phyloP scores from a whole-genome alignment of 768 basidiomycete genomes.

The Hygrophoropsis aurantiaca region DNA sequence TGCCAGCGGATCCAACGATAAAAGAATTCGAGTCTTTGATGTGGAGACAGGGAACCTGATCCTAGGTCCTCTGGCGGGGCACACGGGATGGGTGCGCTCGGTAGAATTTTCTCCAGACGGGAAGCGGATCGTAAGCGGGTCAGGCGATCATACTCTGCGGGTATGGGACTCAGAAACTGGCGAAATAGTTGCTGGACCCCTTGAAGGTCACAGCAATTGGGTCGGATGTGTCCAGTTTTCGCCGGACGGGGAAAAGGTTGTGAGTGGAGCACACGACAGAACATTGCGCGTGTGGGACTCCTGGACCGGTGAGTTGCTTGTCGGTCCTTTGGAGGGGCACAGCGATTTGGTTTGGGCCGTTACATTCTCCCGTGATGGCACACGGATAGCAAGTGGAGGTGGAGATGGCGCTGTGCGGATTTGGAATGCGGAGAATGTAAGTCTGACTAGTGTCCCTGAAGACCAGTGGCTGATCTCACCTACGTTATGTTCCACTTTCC shows the following conservation, averaged over 20 bases:
- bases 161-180: conserved; percentile 1
- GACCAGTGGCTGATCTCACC: too few species aligned
- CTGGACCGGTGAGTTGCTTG: conserved; percentile 2
- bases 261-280: conserved; percentile 4
- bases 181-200: too few species aligned
- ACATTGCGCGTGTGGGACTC: conserved; percentile 6
- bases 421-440: too few species aligned
- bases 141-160: background rate
- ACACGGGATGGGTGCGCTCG: background rate
- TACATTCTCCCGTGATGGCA: background rate
- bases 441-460: too few species aligned
- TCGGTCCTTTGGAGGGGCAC: conserved; percentile 6
- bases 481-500: too few species aligned
- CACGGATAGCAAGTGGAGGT: too few species aligned
- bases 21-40: too few species aligned
- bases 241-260: too few species aligned
- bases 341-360: background rate
- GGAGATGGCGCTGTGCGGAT: background rate
- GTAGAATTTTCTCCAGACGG: conserved; percentile 1
- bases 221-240: conserved; percentile 27
- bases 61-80: background rate
- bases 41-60: too few species aligned
- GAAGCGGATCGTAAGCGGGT: background rate
- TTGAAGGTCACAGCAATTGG: conserved; percentile 12
- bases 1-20: too few species aligned